Evolutionary conservation across 306 rosid species (phyloP), one percentile per base, ranked within the genome.

Genomic region (Pyrus pyrifolia): DNA sequence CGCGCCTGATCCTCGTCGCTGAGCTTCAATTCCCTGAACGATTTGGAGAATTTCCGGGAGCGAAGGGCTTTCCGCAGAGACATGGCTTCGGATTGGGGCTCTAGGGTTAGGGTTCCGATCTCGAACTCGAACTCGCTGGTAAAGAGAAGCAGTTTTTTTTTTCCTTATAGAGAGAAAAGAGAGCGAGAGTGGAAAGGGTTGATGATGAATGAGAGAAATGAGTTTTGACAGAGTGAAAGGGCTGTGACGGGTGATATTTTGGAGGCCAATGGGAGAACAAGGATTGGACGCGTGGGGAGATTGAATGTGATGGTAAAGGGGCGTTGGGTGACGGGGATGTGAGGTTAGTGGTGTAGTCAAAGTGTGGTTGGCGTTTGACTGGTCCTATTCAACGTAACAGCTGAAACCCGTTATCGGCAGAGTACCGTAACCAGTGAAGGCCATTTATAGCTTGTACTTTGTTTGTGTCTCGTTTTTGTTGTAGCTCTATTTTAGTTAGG

Each of bases 31-130:
- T 87, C 99, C 76, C 79, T 51, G 72, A 83, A 89, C 25, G 97
- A 95, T 81, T 64, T 92, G 66, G 99, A 90, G 77, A 83, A 89
- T 71, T 75, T 90, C 65, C 99, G 88, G 10, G 99, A 90, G 55
- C 89, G 89, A 12, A 92, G 85, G 10, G 86, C 87, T 67, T 71
- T 86, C 49, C 85, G 76, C 18, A 95, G 85, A 74, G 97, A 88
- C 97, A 95, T 95, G 60, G 70, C 72, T 51, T 61, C 10, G 11
- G 11, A 22, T 42, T 19, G 58, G 59, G 67, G 55, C 3, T 51
- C 3, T 51, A 51, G 55, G 13, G 21, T 53, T 51, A 72, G 80
- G 79, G 87, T 79, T 78, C 53, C 71, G 61, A 70, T 45, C 71
- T 66, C 79, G 45, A 79, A 44, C 31, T 21, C 73, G 17, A 79